These are phyloP conservation scores for Heliamphora exappendiculata DNA, from an alignment of 148 eudicot species.

Conservation along the genomic window DNA sequence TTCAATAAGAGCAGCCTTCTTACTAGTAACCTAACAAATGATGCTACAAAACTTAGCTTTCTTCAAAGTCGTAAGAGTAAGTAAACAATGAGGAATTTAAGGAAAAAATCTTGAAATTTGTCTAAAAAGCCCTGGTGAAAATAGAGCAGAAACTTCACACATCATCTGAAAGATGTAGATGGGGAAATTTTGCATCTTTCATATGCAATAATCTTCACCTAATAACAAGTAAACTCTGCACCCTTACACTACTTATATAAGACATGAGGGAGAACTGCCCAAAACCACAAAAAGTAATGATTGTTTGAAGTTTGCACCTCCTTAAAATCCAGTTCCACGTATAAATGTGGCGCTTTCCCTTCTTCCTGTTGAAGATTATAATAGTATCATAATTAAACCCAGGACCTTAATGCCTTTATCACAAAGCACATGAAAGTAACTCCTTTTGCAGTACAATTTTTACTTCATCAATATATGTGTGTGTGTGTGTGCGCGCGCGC, in stretches of 20 bases:
- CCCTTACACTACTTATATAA: slow-evolving; percentile 7
- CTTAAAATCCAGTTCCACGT: slow-evolving; percentile 91
- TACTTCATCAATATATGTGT: no score
- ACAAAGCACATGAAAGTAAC: not conserved
- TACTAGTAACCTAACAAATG: slow-evolving; percentile 68
- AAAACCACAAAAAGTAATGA: not conserved
- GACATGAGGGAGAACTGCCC: not conserved
- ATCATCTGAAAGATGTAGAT: not conserved
- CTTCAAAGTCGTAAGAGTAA: not conserved
- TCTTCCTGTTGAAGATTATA: slow-evolving; percentile 57
- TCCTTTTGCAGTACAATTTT: not conserved
- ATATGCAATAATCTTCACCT: not conserved
- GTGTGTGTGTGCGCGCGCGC: no score
- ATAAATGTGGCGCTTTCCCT: slow-evolving; percentile 80
- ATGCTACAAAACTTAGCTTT: not conserved
- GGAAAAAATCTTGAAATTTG: not conserved
- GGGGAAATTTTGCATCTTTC: slow-evolving; percentile 5
- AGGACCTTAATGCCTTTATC: slow-evolving; percentile 3
- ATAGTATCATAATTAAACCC: not conserved
- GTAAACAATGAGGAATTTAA: not conserved
- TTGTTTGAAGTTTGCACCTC: slow-evolving; percentile 47
- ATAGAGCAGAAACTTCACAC: slow-evolving; percentile 3
- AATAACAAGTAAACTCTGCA: not conserved
- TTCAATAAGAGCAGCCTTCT: slow-evolving; percentile 89
- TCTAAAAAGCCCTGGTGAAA: not conserved